A percentile compares a stretch with the other conserved stretches of the same genome.
Conservation (phyloP, 331 rosid genomes). For the Pyrus hybrid region DNA sequence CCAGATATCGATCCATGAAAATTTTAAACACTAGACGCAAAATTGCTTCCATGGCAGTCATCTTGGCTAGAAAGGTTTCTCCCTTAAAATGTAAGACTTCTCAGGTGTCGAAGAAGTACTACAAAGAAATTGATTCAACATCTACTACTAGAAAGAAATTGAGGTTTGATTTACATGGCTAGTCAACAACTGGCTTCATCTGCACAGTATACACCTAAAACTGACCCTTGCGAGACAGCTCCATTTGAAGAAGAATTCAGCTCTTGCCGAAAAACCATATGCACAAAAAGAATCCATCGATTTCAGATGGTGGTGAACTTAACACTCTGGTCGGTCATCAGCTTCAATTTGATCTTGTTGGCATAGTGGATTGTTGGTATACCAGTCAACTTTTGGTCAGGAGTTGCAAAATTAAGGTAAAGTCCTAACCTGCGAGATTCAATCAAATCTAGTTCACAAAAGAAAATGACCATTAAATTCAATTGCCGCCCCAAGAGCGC, state of each 20-base stretch:
- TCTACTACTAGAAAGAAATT: neutral
- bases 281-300: slow-evolving; percentile 17
- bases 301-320: slow-evolving; percentile 8
- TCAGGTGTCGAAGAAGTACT: neutral
- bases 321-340: neutral
- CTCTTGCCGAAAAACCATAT: slow-evolving; percentile 13
- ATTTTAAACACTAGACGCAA: too few relatives aligned
- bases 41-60: neutral
- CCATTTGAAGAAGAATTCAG: slow-evolving; percentile 25
- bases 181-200: slow-evolving; percentile 25
- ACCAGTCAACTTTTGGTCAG: slow-evolving; percentile 1
- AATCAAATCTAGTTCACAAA: slow-evolving; percentile 9
- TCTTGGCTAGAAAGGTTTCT: neutral
- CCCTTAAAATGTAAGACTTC: neutral
- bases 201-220: slow-evolving; percentile 43
- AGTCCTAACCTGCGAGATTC: slow-evolving; percentile 24
- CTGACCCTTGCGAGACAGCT: slow-evolving; percentile 21
- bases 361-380: slow-evolving; percentile 6
- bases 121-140: neutral
- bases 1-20: too few relatives aligned
- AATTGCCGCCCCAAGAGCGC: neutral
- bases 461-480: neutral
- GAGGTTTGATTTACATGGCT: slow-evolving; percentile 6
- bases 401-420: slow-evolving; percentile 4
- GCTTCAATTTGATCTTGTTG: slow-evolving; percentile 1